phyloP scores from a whole-genome alignment of 1,139 yeast species.

The Wickerhamomyces sp. region DNA sequence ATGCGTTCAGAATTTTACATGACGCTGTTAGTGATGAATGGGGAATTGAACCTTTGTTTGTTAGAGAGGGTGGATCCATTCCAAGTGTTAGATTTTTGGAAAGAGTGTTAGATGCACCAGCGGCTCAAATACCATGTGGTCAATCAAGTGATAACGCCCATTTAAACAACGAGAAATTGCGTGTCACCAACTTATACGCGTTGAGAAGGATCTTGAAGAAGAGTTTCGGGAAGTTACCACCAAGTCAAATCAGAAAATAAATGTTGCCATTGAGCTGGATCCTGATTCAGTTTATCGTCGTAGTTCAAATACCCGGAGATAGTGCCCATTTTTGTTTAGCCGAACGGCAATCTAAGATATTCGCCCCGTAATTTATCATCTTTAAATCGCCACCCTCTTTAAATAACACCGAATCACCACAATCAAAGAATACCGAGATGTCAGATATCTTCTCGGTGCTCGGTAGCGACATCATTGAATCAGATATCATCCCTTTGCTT shows the following conservation, averaged over 20 bases:
- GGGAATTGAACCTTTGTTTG: conserved; percentile 69
- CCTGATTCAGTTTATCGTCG: no score
- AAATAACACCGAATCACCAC: not conserved
- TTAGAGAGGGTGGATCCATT: conserved; percentile 95
- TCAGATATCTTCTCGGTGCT: conserved; percentile 21
- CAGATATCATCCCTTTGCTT: conserved; percentile 34
- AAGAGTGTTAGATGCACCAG: conserved; percentile 76
- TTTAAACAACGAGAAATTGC: conserved; percentile 75
- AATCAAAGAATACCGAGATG: no score
- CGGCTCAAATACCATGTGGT: conserved; percentile 95
- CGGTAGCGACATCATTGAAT: conserved; percentile 43
- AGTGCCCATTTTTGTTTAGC: no score
- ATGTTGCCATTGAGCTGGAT: no score
- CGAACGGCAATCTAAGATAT: no score
- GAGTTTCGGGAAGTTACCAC: conserved; percentile 19
- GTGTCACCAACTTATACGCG: conserved; percentile 73
- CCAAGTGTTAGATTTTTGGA: conserved; percentile 87
- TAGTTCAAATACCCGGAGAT: no score
- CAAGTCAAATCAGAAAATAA: no score
- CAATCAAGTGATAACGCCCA: conserved; percentile 95
- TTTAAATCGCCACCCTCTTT: no score
- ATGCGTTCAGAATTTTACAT: conserved; percentile 61
- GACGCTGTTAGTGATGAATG: conserved; percentile 58
- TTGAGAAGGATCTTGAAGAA: conserved; percentile 54
- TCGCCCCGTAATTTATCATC: not conserved